These are phyloP conservation scores for Chalaropsis thielavioides DNA, from an alignment of 2,329 filamentous ascomycete genomes.

Conservation along the genomic window DNA sequence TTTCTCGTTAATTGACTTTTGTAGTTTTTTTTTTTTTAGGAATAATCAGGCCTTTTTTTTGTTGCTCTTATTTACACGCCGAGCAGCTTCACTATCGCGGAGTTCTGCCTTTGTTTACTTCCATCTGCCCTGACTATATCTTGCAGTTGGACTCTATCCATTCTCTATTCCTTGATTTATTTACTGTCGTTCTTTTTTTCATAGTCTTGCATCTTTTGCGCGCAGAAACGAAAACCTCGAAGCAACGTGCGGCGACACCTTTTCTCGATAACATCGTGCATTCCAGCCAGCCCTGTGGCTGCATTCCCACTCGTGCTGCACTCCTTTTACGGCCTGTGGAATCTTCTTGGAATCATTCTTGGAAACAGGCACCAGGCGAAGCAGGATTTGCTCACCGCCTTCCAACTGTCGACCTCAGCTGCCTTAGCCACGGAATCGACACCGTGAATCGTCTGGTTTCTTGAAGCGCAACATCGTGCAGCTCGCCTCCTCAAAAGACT, in stretches of 20 bases:
- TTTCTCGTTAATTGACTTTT: not conserved
- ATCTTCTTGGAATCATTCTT: not conserved
- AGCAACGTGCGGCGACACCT: not conserved
- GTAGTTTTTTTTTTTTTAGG: not conserved
- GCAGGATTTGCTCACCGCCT: not conserved
- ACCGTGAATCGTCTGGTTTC: not conserved
- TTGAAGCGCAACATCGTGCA: not conserved
- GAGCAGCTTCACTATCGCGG: not conserved
- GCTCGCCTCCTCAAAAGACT: not conserved
- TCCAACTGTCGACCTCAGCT: not conserved
- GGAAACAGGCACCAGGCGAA: not conserved
- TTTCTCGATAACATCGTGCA: not conserved
- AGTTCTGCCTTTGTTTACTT: slow-evolving; percentile 7
- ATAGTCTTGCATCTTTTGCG: not conserved
- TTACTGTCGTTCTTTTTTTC: slow-evolving; percentile 1
- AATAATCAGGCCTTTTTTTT: slow-evolving; percentile 1
- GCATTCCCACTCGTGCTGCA: not conserved
- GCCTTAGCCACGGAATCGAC: not conserved
- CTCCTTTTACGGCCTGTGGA: not conserved
- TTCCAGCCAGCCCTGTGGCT: not conserved
- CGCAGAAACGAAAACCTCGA: not conserved
- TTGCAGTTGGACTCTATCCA: not conserved
- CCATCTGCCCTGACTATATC: not conserved
- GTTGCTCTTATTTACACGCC: not conserved
- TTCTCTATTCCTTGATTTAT: not conserved